Evolutionary conservation across 805 yeast genomes (phyloP), one percentile per base, ranked within the genome.

Genomic region (Lipomyces japonicus): DNA sequence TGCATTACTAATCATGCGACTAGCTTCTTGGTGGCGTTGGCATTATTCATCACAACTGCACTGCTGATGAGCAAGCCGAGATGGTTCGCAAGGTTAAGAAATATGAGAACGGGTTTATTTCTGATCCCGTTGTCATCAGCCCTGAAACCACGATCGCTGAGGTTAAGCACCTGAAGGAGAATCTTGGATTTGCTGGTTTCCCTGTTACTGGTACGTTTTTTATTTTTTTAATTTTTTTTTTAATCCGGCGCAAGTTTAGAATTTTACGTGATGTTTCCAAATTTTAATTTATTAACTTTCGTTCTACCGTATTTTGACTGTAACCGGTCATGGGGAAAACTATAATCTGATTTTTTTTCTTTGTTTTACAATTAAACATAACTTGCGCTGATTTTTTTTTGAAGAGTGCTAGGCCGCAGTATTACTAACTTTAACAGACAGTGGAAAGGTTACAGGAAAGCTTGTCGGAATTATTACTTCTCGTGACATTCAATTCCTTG

Each of bases 41-140:
- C 81, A 86, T 93, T 67, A 82, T 93, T 64, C 98, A 93, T 73
- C 97, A 93, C 77, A 93, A 93, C 79, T 90, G 96, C 75, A 70
- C 95, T 51, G 78, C 95, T 52, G 97, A 91, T 49, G 97, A 89
- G 70, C 98, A 93, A 75, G 98, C 98, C 53, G 96, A 81, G 62
- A 93, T 93, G 97, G 98, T 93, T 57, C 85, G 79, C 71, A 86
- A 86, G 74, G 98, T 93, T 63, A 93, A 93, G 80, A 89, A 86
- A 72, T 93, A 75, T 74, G 98, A 93, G 76, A 93, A 93, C 70
- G 98, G 98, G 32, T 93, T 93, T 77, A 93, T 93, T 68, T 85
- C 84, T 65, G 93, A 88, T 65, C 98, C 96, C 39, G 80, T 91
- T 57, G 96, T 87, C 51, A 80, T 93, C 57, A 64, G 84, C 39